phyloP scores from a whole-genome alignment of 176 grass and related monocot genomes.

The Triticum urartu region DNA sequence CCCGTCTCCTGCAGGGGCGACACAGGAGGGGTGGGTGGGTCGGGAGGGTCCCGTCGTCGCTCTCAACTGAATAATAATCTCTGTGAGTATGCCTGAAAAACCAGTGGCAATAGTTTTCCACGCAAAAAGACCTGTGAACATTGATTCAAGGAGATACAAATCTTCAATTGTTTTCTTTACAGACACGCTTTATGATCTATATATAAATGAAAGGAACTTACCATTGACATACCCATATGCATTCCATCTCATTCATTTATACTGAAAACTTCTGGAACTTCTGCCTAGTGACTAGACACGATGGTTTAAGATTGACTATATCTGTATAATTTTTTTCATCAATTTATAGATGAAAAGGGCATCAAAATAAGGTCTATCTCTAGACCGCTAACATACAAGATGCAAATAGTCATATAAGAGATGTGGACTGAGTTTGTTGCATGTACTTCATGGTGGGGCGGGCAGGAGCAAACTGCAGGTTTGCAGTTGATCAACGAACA shows the following conservation, averaged over 20 bases:
- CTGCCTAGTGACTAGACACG: background rate
- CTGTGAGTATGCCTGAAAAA: no score
- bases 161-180: constrained; percentile 10
- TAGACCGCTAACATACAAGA: constrained; percentile 29
- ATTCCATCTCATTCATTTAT: background rate
- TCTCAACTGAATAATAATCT: no score
- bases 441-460: constrained; percentile 13
- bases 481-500: constrained; percentile 47
- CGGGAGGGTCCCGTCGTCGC: no score
- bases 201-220: background rate
- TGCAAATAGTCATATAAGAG: constrained; percentile 24
- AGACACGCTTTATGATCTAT: background rate
- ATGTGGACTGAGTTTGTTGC: constrained; percentile 19
- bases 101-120: background rate
- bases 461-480: constrained; percentile 14
- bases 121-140: background rate
- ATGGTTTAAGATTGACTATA: constrained; percentile 13
- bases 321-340: constrained; percentile 24
- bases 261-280: background rate
- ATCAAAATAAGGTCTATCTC: constrained; percentile 13
- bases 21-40: no score
- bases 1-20: no score
- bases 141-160: background rate
- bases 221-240: background rate
- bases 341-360: background rate